Evolutionary conservation across 2,329 filamentous ascomycete species (phyloP), one percentile per base, ranked within the genome.

Genomic region (Colletotrichum endophyticum): DNA sequence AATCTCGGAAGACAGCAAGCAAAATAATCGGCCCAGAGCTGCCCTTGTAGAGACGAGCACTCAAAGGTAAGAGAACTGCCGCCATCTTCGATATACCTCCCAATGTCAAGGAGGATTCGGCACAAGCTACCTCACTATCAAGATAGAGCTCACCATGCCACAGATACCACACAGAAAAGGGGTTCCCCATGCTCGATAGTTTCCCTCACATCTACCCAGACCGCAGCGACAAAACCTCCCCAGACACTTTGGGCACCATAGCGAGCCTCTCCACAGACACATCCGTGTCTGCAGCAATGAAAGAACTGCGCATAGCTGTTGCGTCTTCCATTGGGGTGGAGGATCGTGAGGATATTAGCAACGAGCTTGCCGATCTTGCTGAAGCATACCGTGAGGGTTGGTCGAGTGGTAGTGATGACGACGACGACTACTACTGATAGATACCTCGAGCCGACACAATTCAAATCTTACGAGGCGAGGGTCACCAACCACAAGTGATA

Each of bases 331-430:
- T 96, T 19, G 88, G 89, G 0, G 80, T 96, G 5, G 95, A 98
- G 76, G 96, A 99, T 81, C 91, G 96, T 57, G 97, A 99, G 85
- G 88, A 89, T 4, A 88, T 99, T n/a, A 91, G 92, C 62, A 97
- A 98, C 81, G 93, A 94, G 15, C 88, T 99, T 53, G 92, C 94
- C 28, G 94, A 95, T 76, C 93, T 99, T 80, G 94, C 94, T 2
- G 96, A 98, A 81, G 95, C 95, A 76, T 99, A 98, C 83, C 93
- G 95, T 79, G 95, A 97, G 77, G 95, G 95, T 2, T 98, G 95
- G 95, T 93, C 92, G 15, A 95, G 94, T 81, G 95, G 93, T 28
- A 94, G 92, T 74, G 94, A 95, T 79, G 89, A 92, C 11, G 93
- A 95, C 67, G 64, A 83, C 69, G 25, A 19, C 4, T 4, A 36